Base-by-base conservation (phyloP, 2,329 filamentous ascomycete species). In the Orbilia oligospora region DNA sequence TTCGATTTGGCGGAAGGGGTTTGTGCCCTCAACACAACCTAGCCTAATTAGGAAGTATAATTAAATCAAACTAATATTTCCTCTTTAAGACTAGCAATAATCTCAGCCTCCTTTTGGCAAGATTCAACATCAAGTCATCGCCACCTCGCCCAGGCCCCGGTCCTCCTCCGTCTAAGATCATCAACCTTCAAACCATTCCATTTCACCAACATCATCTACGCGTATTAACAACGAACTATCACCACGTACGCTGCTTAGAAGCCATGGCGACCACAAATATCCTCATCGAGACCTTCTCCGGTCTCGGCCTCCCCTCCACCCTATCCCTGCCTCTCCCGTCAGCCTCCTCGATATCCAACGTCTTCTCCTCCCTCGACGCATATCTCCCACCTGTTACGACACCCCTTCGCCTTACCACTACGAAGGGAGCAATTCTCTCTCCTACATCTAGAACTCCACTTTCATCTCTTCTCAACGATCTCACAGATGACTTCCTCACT, bases 241-340 rank as follows among this genome's bases (percentile, higher is more conserved):
- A 4, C 53, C 1, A n/a, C 36, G 16, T 6, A 36, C 56, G 22
- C 30, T n/a, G 5, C 33, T 12, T 16, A 66, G 22, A 1, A 63
- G 44, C 46, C 9, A 78, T 78, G 75, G 68, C 75, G 63, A 78
- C 75, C 16, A 64, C 68, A 22, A 78, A 78, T 58, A 49, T 98
- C 80, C 89, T 98, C 76, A 87, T 99, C 79, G 91, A 93, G 81
- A 93, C 91, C 79, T 95, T 98, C 83, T 88, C 91, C 6, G 95
- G 95, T 80, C 88, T 97, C 18, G 91, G 91, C 56, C 88, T 97
- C 5, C 94, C 95, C 1, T 86, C 92, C n/a, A 97, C 94, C 0
- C 87, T 97, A 38, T 90, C 92, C 3, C 87, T 97, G n/a, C 90
- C 93, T 0, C 86, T 97, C 22, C 86, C 89, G 8, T 86, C 89